These are phyloP conservation scores for Ascomycota sp. DNA, from an alignment of 2,329 filamentous ascomycete species.

Conservation along the genomic window DNA sequence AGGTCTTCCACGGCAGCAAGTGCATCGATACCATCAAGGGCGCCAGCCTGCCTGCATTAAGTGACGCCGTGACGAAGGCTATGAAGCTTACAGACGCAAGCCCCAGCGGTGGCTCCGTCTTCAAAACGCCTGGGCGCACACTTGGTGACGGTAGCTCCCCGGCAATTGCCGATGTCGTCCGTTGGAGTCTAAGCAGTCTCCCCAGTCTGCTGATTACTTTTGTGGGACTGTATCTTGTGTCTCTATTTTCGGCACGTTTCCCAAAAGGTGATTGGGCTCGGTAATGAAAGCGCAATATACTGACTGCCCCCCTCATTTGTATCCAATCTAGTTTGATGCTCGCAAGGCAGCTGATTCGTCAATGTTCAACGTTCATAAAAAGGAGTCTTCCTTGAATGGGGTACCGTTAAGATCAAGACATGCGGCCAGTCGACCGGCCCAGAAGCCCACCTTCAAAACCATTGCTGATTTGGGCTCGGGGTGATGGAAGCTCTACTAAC, in stretches of 20 bases:
- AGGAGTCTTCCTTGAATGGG: conserved; percentile 5
- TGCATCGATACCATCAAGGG: conserved; percentile 61
- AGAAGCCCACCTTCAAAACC: conserved; percentile 25
- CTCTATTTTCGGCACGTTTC: conserved; percentile 35
- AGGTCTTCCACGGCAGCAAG: conserved; percentile 62
- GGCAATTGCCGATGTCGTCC: too few species aligned
- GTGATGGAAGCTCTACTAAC: not conserved
- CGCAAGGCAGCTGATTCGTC: conserved; percentile 41
- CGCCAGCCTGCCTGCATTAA: conserved; percentile 58
- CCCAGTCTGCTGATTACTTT: conserved; percentile 24
- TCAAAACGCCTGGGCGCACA: conserved; percentile 34
- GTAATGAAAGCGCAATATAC: too few species aligned
- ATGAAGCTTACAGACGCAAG: conserved; percentile 28
- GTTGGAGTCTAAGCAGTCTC: too few species aligned
- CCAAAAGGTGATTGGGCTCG: not conserved
- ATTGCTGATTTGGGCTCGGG: conserved; percentile 26
- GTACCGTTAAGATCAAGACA: conserved; percentile 2
- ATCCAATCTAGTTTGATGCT: conserved; percentile 29
- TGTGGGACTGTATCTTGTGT: conserved; percentile 39
- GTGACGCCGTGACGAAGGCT: conserved; percentile 53
- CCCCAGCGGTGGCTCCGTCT: conserved; percentile 19
- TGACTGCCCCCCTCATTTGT: conserved; percentile 1
- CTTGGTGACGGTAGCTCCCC: conserved; percentile 21
- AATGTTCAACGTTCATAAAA: conserved; percentile 31
- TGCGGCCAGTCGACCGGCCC: conserved; percentile 9